These are phyloP conservation scores for Emericellopsis cladophorae DNA, from an alignment of 2,329 filamentous ascomycete genomes.

Conservation along the genomic window DNA sequence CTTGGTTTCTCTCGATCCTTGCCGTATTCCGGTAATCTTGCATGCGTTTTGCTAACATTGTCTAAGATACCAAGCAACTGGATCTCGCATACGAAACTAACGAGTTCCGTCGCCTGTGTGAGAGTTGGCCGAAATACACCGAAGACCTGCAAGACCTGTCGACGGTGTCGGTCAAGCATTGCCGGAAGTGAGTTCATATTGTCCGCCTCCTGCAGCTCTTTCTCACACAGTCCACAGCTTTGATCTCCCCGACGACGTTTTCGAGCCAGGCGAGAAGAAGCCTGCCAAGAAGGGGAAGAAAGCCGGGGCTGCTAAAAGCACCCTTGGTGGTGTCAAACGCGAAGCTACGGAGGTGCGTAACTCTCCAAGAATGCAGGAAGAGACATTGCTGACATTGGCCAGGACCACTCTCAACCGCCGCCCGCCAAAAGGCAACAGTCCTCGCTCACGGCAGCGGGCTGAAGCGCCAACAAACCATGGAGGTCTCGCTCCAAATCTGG, in stretches of 20 bases:
- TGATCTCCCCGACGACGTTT: slow-evolving; percentile 81
- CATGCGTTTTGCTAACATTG: background rate
- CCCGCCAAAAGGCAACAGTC: slow-evolving; percentile 28
- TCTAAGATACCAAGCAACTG: slow-evolving; percentile 51
- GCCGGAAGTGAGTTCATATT: slow-evolving; percentile 57
- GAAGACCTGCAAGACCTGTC: slow-evolving; percentile 46
- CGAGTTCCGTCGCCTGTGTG: slow-evolving; percentile 77
- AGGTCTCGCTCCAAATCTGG: background rate
- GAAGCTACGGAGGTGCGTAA: slow-evolving; percentile 30
- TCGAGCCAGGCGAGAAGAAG: slow-evolving; percentile 64
- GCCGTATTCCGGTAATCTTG: no score
- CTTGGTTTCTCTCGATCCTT: no score
- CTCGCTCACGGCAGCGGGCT: slow-evolving; percentile 26
- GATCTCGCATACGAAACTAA: slow-evolving; percentile 73
- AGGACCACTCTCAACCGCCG: slow-evolving; percentile 14
- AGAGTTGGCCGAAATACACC: slow-evolving; percentile 62
- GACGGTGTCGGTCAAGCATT: slow-evolving; percentile 69
- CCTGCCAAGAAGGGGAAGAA: slow-evolving; percentile 49
- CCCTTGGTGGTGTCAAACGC: slow-evolving; percentile 32
- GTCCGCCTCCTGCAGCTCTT: no score
- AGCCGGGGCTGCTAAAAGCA: slow-evolving; percentile 22
- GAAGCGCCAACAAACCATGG: slow-evolving; percentile 2
- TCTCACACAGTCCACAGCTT: slow-evolving; percentile 38
- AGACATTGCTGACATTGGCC: background rate
- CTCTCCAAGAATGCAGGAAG: slow-evolving; percentile 6